phyloP scores from a whole-genome alignment of 2,329 filamentous ascomycete genomes.

The Neonectria magnoliae region DNA sequence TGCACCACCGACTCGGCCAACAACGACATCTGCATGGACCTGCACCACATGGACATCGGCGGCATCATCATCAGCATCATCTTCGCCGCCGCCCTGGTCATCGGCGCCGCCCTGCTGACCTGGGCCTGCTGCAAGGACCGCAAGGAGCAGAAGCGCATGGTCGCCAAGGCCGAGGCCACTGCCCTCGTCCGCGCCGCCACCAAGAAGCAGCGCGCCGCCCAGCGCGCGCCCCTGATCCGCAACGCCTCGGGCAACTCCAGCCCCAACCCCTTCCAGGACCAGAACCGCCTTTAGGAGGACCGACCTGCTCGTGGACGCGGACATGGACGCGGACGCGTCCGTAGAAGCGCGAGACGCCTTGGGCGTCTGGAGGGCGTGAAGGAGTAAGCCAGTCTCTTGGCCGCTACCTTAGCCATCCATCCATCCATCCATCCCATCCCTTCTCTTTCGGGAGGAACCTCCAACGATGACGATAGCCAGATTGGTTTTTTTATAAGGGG shows the following conservation, averaged over 20 bases:
- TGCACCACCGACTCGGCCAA: conserved; percentile 54
- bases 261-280: conserved; percentile 52
- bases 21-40: conserved; percentile 55
- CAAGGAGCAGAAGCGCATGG: conserved; percentile 54
- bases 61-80: conserved; percentile 60
- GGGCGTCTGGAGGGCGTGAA: conserved; percentile 32
- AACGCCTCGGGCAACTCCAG: conserved; percentile 40
- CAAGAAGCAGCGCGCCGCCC: conserved; percentile 53
- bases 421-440: no score
- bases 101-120: conserved; percentile 53
- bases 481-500: not conserved
- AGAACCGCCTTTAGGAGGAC: conserved; percentile 44
- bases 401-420: not conserved
- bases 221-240: conserved; percentile 51
- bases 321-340: no score
- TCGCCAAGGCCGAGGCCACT: conserved; percentile 60
- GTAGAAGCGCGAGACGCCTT: conserved; percentile 19
- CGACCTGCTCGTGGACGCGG: conserved; percentile 25
- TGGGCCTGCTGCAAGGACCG: conserved; percentile 64
- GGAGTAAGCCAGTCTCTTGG: conserved; percentile 25
- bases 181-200: conserved; percentile 60
- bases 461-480: not conserved
- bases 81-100: conserved; percentile 53
- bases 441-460: not conserved
- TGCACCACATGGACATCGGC: conserved; percentile 52